Base-by-base conservation (phyloP, 202 grass and related monocot genomes). In the Panicum virgatum region DNA sequence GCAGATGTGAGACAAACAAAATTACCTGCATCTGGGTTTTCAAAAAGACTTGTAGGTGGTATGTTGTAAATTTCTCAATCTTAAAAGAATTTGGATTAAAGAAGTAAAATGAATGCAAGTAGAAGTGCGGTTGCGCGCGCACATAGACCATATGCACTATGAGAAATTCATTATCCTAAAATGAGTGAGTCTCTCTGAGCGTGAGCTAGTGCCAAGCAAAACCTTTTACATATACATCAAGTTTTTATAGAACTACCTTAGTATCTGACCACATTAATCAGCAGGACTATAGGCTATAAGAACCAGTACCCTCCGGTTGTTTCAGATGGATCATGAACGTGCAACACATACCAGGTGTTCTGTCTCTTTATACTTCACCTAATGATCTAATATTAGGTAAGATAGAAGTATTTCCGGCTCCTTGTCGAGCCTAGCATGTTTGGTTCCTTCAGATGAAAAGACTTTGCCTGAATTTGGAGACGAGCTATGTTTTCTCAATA, bases 171-270 rank as follows among this genome's bases (percentile, higher is more conserved):
- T 50, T 20, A 50, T 53, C 9, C 16, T 52, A 71, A 71, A 72
- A 50, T 50, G 26, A 20, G 9, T n/a, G 16, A 0, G 5, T n/a
- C 5, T 51, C 27, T 32, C 47, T 11, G 10, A 3, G 47, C 69
- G 36, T 14, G 2, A 37, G 69, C 29, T 2, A 13, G 32, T 37
- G 29, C 29, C 29, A 73, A 37, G 10, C 46, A 72, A 12, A 36
- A 52, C 29, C 2, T 37, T 14, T 52, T 53, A 53, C 69, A 73
- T 53, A 73, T 73, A 72, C 25, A 50, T 32, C 44, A 72, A n/a
- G 27, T 50, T 72, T 27, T 72, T 50, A 72, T 45, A 12, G 68
- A 50, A 51, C 25, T n/a, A 72, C 52, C 69, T 72, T 34, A 50
- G 10, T n/a, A 51, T 72, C 43, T 71, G 25, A 32, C 10, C 68